A percentile compares a stretch with the other conserved stretches of the same genome.
phyloP scores from a whole-genome alignment of 2,329 filamentous ascomycete genomes.

The Elsinoe arachidis region DNA sequence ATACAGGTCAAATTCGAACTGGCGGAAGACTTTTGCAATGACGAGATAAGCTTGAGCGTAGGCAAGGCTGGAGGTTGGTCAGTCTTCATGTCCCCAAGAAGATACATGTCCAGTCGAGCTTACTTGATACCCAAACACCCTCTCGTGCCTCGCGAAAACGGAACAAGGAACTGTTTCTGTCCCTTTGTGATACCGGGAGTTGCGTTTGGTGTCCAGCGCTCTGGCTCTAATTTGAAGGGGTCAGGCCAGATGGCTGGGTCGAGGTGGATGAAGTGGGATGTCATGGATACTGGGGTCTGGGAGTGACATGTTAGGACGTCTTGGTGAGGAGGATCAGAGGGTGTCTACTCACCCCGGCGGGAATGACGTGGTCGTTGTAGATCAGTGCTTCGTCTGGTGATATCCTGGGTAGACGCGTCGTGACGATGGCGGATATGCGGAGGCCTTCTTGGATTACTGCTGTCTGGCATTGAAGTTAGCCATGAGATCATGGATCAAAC shows the following conservation, averaged over 20 bases:
- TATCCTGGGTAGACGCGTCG: slow-evolving; percentile 18
- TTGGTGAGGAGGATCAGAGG: not conserved
- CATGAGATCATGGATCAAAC: slow-evolving; percentile 18
- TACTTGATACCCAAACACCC: slow-evolving; percentile 8
- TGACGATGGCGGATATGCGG: slow-evolving; percentile 23
- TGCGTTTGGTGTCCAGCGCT: slow-evolving; percentile 25
- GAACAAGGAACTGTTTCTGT: slow-evolving; percentile 18
- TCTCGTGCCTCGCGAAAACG: slow-evolving; percentile 11
- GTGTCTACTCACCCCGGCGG: slow-evolving; percentile 12
- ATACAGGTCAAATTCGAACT: slow-evolving; percentile 26
- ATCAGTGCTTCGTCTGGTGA: slow-evolving; percentile 18
- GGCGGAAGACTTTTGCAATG: slow-evolving; percentile 24
- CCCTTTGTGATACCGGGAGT: slow-evolving; percentile 28
- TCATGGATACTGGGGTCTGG: slow-evolving; percentile 24
- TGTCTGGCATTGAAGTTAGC: slow-evolving; percentile 43
- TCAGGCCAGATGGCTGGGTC: slow-evolving; percentile 26
- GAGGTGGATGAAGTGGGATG: slow-evolving; percentile 22
- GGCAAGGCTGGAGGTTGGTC: slow-evolving; percentile 28
- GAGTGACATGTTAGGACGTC: not conserved
- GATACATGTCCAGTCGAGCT: not conserved
- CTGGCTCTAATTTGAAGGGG: slow-evolving; percentile 29
- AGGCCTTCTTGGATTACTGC: slow-evolving; percentile 51
- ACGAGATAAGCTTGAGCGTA: slow-evolving; percentile 29
- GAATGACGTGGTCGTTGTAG: slow-evolving; percentile 14
- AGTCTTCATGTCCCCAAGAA: slow-evolving; percentile 15